A percentile compares a stretch with the other conserved stretches of the same genome.
Conservation (phyloP, 176 grass and related monocot species). For the Carex myosuroides region DNA sequence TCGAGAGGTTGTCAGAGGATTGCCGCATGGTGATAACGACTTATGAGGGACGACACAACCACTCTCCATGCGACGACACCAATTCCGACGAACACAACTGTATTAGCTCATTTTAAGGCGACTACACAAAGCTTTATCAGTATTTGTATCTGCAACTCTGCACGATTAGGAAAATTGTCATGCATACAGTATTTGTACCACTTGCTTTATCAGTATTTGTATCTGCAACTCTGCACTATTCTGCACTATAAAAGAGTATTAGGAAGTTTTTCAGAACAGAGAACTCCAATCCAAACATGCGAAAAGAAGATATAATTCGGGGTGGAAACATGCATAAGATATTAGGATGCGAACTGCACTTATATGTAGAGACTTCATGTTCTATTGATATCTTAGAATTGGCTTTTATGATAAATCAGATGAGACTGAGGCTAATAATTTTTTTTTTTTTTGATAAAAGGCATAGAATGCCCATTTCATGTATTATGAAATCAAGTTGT, state of each 20-base stretch:
- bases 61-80: slow-evolving; percentile 67
- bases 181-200: too few species aligned
- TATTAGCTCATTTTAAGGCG: slow-evolving; percentile 67
- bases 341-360: neutral
- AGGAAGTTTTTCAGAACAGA: neutral
- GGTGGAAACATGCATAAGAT: neutral
- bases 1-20: slow-evolving; percentile 85
- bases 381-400: neutral
- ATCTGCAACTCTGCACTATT: neutral
- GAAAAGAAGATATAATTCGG: too few species aligned
- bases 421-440: neutral
- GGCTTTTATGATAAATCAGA: neutral
- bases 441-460: too few species aligned
- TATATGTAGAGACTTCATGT: neutral
- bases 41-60: slow-evolving; percentile 88
- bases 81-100: slow-evolving; percentile 44
- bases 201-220: neutral
- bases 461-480: too few species aligned
- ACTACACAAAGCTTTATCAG: neutral
- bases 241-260: neutral
- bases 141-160: neutral
- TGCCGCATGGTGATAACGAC: slow-evolving; percentile 97
- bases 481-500: too few species aligned
- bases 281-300: too few species aligned
- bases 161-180: neutral